Evolutionary conservation across 202 grass and related monocot species (phyloP).

Genomic region (Panicum hallii): DNA sequence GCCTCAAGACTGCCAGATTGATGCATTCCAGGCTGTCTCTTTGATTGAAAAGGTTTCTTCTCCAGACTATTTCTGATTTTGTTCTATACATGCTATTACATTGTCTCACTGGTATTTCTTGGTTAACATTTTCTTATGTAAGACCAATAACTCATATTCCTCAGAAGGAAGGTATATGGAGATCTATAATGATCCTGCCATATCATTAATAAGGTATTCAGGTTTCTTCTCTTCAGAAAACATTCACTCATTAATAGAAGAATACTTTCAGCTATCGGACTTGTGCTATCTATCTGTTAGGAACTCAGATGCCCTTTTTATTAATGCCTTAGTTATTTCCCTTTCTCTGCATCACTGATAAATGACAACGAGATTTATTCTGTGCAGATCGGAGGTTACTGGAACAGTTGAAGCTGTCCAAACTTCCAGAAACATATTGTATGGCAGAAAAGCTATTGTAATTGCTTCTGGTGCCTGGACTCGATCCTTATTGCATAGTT

Average conservation of each 20-base stretch:
- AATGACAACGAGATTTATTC: slow-evolving; percentile 28
- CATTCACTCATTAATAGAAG: slow-evolving; percentile 17
- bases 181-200: slow-evolving; percentile 85
- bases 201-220: slow-evolving; percentile 76
- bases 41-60: slow-evolving; percentile 87
- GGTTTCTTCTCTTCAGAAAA: slow-evolving; percentile 35
- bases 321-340: background rate
- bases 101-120: slow-evolving; percentile 7
- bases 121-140: slow-evolving; percentile 38
- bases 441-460: slow-evolving; percentile 82
- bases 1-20: slow-evolving; percentile 77
- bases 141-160: slow-evolving; percentile 75
- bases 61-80: background rate
- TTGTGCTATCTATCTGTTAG: slow-evolving; percentile 19
- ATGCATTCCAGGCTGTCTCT: slow-evolving; percentile 76
- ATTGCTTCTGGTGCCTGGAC: slow-evolving; percentile 93
- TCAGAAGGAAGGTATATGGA: slow-evolving; percentile 80
- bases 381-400: slow-evolving; percentile 71
- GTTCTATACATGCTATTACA: slow-evolving; percentile 17
- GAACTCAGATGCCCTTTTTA: slow-evolving; percentile 19
- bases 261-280: slow-evolving; percentile 6
- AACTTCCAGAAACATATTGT: slow-evolving; percentile 80
- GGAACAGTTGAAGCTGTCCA: slow-evolving; percentile 83
- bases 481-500: slow-evolving; percentile 69
- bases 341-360: slow-evolving; percentile 13